These are phyloP conservation scores for Plantago coronopus DNA, from an alignment of 305 asterid species.

Conservation along the genomic window DNA sequence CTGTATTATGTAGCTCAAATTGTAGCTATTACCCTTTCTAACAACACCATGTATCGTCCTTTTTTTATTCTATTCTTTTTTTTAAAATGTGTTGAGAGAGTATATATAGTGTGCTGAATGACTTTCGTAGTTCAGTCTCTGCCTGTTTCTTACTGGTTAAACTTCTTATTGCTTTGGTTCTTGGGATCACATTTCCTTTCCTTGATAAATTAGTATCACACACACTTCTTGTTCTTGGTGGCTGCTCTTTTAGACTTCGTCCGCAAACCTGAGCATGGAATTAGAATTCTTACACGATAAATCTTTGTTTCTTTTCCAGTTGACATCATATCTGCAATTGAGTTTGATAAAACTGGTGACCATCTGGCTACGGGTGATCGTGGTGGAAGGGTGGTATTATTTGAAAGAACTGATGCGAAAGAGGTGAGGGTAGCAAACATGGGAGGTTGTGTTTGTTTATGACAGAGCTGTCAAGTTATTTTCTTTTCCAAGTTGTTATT, in stretches of 20 bases:
- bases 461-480: not conserved
- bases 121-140: constrained; percentile 1
- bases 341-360: constrained; percentile 93
- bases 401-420: constrained; percentile 83
- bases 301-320: constrained; percentile 48
- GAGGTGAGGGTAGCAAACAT: constrained; percentile 47
- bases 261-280: constrained; percentile 6
- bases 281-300: constrained; percentile 13
- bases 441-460: constrained; percentile 13
- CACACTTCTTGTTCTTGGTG: constrained; percentile 11
- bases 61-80: too few species aligned
- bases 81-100: not conserved
- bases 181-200: constrained; percentile 10
- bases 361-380: constrained; percentile 99
- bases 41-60: not conserved
- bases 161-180: constrained; percentile 5
- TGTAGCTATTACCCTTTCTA: not conserved
- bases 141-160: constrained; percentile 11
- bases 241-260: not conserved
- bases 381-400: constrained; percentile 97
- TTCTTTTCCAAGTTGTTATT: not conserved
- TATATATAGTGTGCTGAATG: not conserved
- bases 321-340: constrained; percentile 93
- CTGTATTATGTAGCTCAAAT: not conserved
- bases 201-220: not conserved